Base-by-base conservation (phyloP, 805 yeast species). In the Spathaspora arborariae region DNA sequence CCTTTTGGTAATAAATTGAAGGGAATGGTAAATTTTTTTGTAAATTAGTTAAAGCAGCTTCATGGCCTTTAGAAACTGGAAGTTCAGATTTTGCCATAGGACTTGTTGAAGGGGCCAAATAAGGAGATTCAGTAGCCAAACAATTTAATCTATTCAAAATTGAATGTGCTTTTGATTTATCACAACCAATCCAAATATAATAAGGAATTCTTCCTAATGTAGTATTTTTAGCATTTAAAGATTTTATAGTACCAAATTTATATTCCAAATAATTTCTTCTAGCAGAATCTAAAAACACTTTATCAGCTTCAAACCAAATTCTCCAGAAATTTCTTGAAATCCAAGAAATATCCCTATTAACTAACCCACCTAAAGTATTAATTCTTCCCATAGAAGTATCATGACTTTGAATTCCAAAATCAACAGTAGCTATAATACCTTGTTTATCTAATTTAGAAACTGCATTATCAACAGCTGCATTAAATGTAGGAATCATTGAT, bases 261-360 rank as follows among this genome's bases (percentile, higher is more conserved):
- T 88, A 85, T 64, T 87, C 96, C 56, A 88, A 74, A 65, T 86
- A 87, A 58, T 84, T 89, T 67, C 96, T 80, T 68, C 95, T 80
- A 6, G 89, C 78, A 26, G 90, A 81, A 59, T 87, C 95, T 54
- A 87, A 74, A 56, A 80, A 84, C 2, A 87, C 95, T 47, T 83
- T 77, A 64, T 87, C 96, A 45, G 84, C 84, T 64, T 87, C 96
- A 63, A 88, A 87, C 96, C 96, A 88, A 39, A 84, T 70, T 59
- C 90, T 77, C 96, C 96, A 87, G 61, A 87, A 88, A 24, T 88
- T 85, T 60, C 95, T 75, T 43, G 78, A 74, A 47, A 84, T 51
- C 95, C 95, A 87, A 21, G 88, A 84, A 50, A 79, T 82, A 60
- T 85, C 85, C 58, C 95, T 75, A 56, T 80, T 77, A 26, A 76